Base-by-base conservation (phyloP, 2,329 filamentous ascomycete genomes). In the Colletotrichum coccodes region DNA sequence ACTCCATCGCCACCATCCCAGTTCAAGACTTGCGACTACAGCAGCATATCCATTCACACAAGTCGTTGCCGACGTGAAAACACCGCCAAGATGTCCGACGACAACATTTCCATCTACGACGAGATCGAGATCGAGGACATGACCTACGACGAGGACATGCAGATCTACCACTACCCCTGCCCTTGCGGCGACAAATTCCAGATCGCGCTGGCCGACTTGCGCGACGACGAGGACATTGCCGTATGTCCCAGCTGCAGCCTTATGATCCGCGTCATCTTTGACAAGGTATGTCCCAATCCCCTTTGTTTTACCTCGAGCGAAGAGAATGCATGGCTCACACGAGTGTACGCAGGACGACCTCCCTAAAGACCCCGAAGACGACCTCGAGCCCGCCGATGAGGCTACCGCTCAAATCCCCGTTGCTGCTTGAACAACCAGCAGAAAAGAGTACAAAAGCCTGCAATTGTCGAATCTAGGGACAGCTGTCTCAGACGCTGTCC, bases 111-210 rank as follows among this genome's bases (percentile, higher is more conserved):
- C 73, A 93, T 97, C 79, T 98, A 98, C 85, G 95, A 98, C 77
- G 95, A 98, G 82, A 95, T 98, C 81, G 95, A 98, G 80, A 98
- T 98, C 84, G 95, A 98, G 81, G 96, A 99, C 82, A 97, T 98
- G 94, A 96, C 93, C 76, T 98, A 89, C 79, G 94, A 98, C 80
- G 84, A 90, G 53, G 86, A 87, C 4, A 87, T 94, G 46, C 92
- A 97, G 79, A 91, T 97, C 74, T 99, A 97, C 84, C 92, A 95
- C 82, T 97, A 97, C 80, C 96, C 96, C 16, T 99, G 96, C 79
- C 96, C 96, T 1, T 99, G 96, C 82, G 96, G 96, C 84, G 96
- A 99, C 83, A 90, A 93, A 69, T 99, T 99, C 83, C 93, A 98
- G 83, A 98, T 96, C 77, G 89, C 88, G 23, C 89, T 98, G 64